Base-by-base conservation (phyloP, 257 asterid genomes). In the Dorcoceras hygrometricum region DNA sequence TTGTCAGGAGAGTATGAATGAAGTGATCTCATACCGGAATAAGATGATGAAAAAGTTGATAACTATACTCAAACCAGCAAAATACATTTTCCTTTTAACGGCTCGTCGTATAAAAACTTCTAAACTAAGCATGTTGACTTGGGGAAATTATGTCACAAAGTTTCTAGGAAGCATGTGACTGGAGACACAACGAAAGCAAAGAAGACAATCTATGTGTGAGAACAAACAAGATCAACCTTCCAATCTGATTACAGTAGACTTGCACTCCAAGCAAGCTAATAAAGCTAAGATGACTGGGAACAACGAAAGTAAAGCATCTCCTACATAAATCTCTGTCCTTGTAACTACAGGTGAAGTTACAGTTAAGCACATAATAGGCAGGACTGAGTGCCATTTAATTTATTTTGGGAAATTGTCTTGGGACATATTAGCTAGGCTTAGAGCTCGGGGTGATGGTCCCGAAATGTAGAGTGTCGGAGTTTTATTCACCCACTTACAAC, bases 131-230 rank as follows among this genome's bases (percentile, higher is more conserved):
- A n/a, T n/a, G n/a, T n/a, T n/a, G n/a, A n/a, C n/a, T n/a, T n/a
- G n/a, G n/a, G n/a, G n/a, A n/a, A n/a, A n/a, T n/a, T n/a, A n/a
- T n/a, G n/a, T n/a, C n/a, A n/a, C n/a, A n/a, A n/a, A n/a, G n/a
- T n/a, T n/a, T n/a, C n/a, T n/a, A n/a, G n/a, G n/a, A n/a, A n/a
- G n/a, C n/a, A n/a, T n/a, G n/a, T n/a, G n/a, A n/a, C n/a, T n/a
- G n/a, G n/a, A n/a, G n/a, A n/a, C n/a, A n/a, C n/a, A n/a, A n/a
- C 63, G 62, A 79, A 84, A 72, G 70, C 19, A 39, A 84, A 83
- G 72, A 78, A 63, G 68, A n/a, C 79, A 69, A 72, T 54, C 89
- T 5, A 79, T 80, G 71, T 82, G 87, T 77, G 81, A 81, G 70
- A 78, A 67, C 71, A 65, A 57, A 16, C 75, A 80, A 66, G 75